Conservation (phyloP, 177 flowering plant genomes). For the Vitis hybrid region DNA sequence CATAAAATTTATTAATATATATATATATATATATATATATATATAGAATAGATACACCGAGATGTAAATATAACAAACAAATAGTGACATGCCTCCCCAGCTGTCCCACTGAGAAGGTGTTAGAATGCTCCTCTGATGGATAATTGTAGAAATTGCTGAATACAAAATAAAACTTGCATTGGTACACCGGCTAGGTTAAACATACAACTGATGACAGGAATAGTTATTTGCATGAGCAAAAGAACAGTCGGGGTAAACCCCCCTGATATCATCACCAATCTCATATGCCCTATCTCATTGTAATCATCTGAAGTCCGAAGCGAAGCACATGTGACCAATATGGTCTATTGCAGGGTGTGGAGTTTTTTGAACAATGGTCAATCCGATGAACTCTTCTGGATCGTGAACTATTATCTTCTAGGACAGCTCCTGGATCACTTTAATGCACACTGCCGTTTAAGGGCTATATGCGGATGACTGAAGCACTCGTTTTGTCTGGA, state of each 20-base stretch:
- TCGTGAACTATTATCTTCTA: background rate
- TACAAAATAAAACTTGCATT: no score
- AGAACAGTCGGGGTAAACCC: no score
- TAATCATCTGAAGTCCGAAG: background rate
- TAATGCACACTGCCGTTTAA: background rate
- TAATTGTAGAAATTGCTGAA: no score
- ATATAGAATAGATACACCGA: background rate
- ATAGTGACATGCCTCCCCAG: no score
- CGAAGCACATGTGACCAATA: background rate
- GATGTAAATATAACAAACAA: background rate
- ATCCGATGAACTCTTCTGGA: background rate
- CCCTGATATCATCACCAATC: background rate
- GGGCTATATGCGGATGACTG: constrained; percentile 64
- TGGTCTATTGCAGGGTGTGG: background rate
- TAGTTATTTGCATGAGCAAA: no score
- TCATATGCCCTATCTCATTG: background rate
- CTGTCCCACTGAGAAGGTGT: no score
- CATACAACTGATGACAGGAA: no score
- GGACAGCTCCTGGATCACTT: background rate
- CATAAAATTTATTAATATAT: background rate
- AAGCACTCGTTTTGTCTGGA: constrained; percentile 61
- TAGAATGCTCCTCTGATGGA: no score
- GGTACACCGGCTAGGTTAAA: no score
- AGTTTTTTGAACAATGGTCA: background rate
- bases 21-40: no score